Evolutionary conservation across 169 alveolate species (phyloP).

Genomic region (Eimeria falciformis): DNA sequence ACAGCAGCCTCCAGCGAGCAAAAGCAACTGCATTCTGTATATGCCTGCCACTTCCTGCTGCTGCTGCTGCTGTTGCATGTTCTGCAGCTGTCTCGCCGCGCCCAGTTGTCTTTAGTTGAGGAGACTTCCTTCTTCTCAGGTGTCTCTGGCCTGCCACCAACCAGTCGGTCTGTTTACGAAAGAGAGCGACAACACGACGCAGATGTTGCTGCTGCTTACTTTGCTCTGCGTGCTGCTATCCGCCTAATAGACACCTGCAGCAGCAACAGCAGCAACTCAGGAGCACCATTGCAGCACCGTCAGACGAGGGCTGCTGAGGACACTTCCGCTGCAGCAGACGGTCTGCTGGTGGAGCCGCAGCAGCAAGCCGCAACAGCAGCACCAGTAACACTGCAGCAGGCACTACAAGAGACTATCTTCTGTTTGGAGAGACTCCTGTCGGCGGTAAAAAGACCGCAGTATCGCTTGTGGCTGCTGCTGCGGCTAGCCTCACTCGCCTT

Average conservation of each 20-base stretch:
- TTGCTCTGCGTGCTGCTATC: conserved; percentile 59
- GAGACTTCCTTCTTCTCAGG: conserved; percentile 30
- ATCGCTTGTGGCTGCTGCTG: conserved; percentile 52
- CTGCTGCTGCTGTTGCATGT: conserved; percentile 3
- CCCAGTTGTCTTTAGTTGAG: conserved; percentile 23
- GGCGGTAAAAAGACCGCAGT: background rate
- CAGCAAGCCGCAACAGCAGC: conserved; percentile 41
- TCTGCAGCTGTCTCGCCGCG: conserved; percentile 57
- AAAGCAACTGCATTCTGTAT: too few species aligned
- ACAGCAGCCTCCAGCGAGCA: too few species aligned
- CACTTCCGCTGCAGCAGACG: background rate
- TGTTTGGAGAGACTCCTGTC: conserved; percentile 17
- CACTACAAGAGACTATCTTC: background rate
- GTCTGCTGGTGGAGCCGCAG: background rate
- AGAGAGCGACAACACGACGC: conserved; percentile 56
- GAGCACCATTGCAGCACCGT: conserved; percentile 12
- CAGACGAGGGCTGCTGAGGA: conserved; percentile 2
- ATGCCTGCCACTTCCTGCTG: background rate
- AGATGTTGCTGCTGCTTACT: conserved; percentile 65
- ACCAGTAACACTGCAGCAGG: background rate
- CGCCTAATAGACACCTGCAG: conserved; percentile 36
- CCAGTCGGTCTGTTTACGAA: background rate
- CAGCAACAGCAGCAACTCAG: conserved; percentile 47
- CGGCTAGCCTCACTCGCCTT: conserved; percentile 12
- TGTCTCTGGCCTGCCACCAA: conserved; percentile 49